Base-by-base conservation (phyloP, 1,284 basidiomycete species). In the Trametes hirsuta region DNA sequence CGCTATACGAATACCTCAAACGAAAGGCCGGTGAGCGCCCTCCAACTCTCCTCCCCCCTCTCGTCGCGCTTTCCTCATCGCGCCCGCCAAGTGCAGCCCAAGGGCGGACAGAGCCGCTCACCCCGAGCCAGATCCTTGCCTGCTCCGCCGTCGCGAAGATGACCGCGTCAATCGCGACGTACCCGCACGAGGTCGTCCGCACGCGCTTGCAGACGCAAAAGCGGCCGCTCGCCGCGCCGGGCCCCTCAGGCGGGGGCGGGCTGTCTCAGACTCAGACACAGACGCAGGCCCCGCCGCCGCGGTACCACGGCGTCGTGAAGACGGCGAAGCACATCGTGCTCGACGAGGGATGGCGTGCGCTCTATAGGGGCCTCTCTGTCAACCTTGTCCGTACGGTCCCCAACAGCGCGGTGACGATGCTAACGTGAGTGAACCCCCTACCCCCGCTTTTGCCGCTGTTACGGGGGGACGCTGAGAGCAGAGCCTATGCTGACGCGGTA, bases 181-280 rank as follows among this genome's bases (percentile, higher is more conserved):
- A 98, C 75, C 96, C 96, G 0, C 95, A 98, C 74, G 95, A 98
- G 76, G 96, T 98, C 44, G 83, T 98, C 18, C 90, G 95, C 10
- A 98, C 95, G 25, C 86, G 95, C 5, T 77, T 97, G 39, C 95
- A 98, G 76, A 94, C 95, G 4, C 88, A 90, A 68, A 84, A 86
- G 56, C 82, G 84, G 58, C 85, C 85, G 44, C 75, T 89, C 44
- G 77, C 80, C 42, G 21, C 42, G 5, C 42, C 21, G 42, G n/a
- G 58, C 81, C 18, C 18, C 18, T 1, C 18, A 18, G 18, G 82
- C 55, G 70, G 81, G 63, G 83, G 68, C 22, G 65, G 1, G 18
- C 18, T 18, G 18, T 18, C 18, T 18, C 18, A 18, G 1, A 18
- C 18, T 18, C 18, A 18, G 1, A 18, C 18, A 1, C 18, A 18